A percentile compares a stretch with the other conserved stretches of the same genome.
phyloP scores from a whole-genome alignment of 2,329 filamentous ascomycete species.

The Colletotrichum sublineola region DNA sequence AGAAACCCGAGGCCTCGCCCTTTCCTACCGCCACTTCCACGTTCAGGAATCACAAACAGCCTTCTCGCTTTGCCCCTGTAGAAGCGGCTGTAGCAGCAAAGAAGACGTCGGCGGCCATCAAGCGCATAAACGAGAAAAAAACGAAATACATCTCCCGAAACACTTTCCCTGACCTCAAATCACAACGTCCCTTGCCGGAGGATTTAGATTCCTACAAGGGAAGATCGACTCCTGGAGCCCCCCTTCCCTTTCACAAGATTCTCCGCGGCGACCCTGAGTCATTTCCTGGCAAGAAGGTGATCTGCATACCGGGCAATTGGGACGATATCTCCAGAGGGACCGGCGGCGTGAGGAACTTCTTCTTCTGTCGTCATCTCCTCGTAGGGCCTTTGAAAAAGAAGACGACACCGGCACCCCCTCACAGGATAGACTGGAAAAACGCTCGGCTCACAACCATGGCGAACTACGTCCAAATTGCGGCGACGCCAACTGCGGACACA shows the following conservation, averaged over 20 bases:
- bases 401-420: too few species aligned
- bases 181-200: too few species aligned
- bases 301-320: background rate
- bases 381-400: background rate
- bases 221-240: background rate
- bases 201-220: background rate
- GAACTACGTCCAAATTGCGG: conserved; percentile 79
- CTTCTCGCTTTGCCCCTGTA: background rate
- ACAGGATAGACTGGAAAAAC: too few species aligned
- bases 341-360: background rate
- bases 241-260: too few species aligned
- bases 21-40: background rate
- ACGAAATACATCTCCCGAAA: background rate
- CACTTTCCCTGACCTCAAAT: background rate
- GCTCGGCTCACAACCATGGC: conserved; percentile 67
- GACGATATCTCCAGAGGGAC: background rate
- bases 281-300: conserved; percentile 9
- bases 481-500: conserved; percentile 89
- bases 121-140: too few species aligned
- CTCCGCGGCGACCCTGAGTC: conserved; percentile 12
- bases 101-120: too few species aligned
- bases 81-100: background rate
- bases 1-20: too few species aligned
- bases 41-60: background rate
- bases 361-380: background rate